A percentile compares a stretch with the other conserved stretches of the same genome.
phyloP scores from a whole-genome alignment of 495 filamentous ascomycete genomes.

The Venustampulla echinocandica region DNA sequence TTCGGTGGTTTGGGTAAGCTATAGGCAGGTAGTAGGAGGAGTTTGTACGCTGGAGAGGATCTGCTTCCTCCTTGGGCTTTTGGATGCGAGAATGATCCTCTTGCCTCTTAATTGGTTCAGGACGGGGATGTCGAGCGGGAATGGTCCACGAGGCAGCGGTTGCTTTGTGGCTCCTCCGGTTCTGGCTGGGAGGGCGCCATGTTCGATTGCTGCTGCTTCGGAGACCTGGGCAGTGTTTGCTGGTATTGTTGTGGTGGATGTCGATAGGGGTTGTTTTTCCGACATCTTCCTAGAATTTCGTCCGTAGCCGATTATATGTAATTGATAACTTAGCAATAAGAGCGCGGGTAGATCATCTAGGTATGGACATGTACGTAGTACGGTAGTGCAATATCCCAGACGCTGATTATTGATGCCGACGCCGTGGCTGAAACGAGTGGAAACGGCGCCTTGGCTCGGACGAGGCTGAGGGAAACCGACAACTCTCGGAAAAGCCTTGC shows the following conservation, averaged over 20 bases:
- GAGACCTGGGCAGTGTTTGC: constrained; percentile 23
- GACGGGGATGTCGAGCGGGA: constrained; percentile 68
- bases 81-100: constrained; percentile 79
- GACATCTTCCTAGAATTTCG: constrained; percentile 11
- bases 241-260: background rate
- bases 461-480: too few species aligned
- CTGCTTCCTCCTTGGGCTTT: constrained; percentile 73
- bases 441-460: too few species aligned
- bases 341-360: too few species aligned
- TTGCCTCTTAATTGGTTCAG: constrained; percentile 61
- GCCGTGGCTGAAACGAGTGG: too few species aligned
- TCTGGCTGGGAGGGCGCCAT: constrained; percentile 22
- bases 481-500: too few species aligned
- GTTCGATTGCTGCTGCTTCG: constrained; percentile 31
- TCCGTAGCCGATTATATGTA: too few species aligned
- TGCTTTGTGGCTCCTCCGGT: constrained; percentile 12
- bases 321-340: too few species aligned
- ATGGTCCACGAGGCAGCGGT: constrained; percentile 26
- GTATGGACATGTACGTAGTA: too few species aligned
- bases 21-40: constrained; percentile 2
- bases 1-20: too few species aligned
- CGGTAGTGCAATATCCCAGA: too few species aligned
- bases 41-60: constrained; percentile 52
- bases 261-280: constrained; percentile 8
- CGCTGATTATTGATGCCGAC: too few species aligned